Base-by-base conservation (phyloP, 805 yeast species). In the Ogataea populi-albae region DNA sequence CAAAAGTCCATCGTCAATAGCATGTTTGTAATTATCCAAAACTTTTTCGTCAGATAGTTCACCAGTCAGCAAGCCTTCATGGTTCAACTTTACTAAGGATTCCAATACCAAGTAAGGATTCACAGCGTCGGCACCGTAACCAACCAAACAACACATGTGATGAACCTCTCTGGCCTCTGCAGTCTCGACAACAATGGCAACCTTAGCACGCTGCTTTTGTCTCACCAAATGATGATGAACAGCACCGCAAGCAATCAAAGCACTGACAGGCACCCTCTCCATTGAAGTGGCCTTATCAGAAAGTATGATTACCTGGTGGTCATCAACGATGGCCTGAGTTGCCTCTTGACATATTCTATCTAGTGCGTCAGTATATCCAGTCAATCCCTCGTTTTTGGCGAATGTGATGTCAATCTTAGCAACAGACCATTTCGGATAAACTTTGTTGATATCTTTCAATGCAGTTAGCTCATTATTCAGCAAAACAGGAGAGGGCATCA, bases 151-250 rank as follows among this genome's bases (percentile, higher is more conserved):
- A 69, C 96, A 87, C 63, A 88, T 79, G 66, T 91, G 98, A 62
- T 91, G 98, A 26, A 91, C 94, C 66, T 93, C 98, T 61, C 95
- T 81, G 11, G 97, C 98, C 66, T 91, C 98, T 34, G 94, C 97
- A 28, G 97, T 81, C 69, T 91, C 98, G 41, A 91, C 73, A 43
- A 91, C 68, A 45, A 91, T 66, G 3, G 98, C 98, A 42, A 89
- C 96, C 59, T 86, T 85, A 20, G 97, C 86, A 64, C 98, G 88
- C 65, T 86, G 95, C 68, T 89, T 93, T 60, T 88, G 93, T 65
- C 95, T 78, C 43, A 91, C 96, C 61, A 93, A 74, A 62, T 88
- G 95, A 62, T 91, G 98, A 64, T 91, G 98, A 39, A 93, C 94
- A 17, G 98, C 93, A 66, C 97, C 97, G 34, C 84, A 71, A n/a